These are phyloP conservation scores for Mitragyna speciosa DNA, from an alignment of 257 asterid genomes.

Conservation along the genomic window DNA sequence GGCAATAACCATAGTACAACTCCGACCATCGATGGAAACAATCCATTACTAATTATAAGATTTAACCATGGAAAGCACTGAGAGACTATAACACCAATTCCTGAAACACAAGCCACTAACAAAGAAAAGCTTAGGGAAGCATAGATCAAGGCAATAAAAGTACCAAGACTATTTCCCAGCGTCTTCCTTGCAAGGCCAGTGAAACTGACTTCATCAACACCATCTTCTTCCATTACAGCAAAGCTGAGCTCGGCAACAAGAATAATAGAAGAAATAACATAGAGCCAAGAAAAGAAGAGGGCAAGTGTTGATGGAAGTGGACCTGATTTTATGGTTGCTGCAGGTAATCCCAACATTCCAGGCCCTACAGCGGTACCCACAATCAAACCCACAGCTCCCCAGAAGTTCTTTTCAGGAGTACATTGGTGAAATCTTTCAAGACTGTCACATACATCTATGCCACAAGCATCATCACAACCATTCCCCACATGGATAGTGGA, in stretches of 20 bases:
- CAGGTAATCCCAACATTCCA: conserved; percentile 45
- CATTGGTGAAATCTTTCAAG: background rate
- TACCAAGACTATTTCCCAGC: conserved; percentile 31
- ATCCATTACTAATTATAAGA: conserved; percentile 30
- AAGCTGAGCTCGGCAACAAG: conserved; percentile 46
- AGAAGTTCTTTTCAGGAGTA: conserved; percentile 30
- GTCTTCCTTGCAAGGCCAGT: conserved; percentile 39
- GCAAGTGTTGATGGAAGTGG: conserved; percentile 34
- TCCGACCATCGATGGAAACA: conserved; percentile 35
- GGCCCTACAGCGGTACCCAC: conserved; percentile 45
- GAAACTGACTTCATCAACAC: conserved; percentile 37
- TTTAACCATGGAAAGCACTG: conserved; percentile 33
- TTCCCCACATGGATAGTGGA: background rate
- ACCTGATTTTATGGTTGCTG: conserved; percentile 37
- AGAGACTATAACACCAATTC: conserved; percentile 38
- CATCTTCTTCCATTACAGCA: conserved; percentile 43
- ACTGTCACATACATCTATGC: conserved; percentile 6
- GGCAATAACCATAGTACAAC: conserved; percentile 24
- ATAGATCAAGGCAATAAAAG: conserved; percentile 40
- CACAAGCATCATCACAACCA: conserved; percentile 3
- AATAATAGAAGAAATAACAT: conserved; percentile 39
- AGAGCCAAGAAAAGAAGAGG: conserved; percentile 38
- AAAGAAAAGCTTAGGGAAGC: conserved; percentile 39
- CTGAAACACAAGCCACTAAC: conserved; percentile 43
- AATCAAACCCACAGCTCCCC: conserved; percentile 43